Percentiles rank a stretch among this genome's conserved stretches.
These are phyloP conservation scores for Davidsoniella australis DNA, from an alignment of 2,329 filamentous ascomycete species.

Conservation along the genomic window DNA sequence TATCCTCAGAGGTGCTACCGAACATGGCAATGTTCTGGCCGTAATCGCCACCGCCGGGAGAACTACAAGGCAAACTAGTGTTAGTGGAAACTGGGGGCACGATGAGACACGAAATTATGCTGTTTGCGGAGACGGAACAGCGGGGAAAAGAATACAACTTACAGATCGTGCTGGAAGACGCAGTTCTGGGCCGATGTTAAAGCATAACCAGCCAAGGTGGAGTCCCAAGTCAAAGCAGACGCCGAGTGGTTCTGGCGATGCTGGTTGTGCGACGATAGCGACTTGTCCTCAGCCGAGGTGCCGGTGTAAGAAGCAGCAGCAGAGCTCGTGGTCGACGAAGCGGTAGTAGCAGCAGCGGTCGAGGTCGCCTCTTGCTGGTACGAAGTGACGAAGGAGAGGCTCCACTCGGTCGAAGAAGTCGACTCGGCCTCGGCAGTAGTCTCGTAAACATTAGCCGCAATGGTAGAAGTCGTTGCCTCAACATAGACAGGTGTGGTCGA, in stretches of 20 bases:
- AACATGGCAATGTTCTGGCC: constrained; percentile 83
- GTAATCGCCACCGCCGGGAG: constrained; percentile 45
- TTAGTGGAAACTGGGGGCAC: neutral
- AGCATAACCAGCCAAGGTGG: constrained; percentile 46
- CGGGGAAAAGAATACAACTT: constrained; percentile 23
- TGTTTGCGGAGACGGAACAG: neutral
- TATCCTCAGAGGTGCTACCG: constrained; percentile 25
- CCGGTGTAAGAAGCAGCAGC: constrained; percentile 12
- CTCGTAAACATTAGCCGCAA: neutral
- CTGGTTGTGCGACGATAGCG: constrained; percentile 62
- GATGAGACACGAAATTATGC: neutral
- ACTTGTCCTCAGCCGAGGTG: constrained; percentile 16
- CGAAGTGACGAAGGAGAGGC: neutral
- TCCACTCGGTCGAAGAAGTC: constrained; percentile 2
- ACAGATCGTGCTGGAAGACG: constrained; percentile 61
- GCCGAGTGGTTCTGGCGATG: constrained; percentile 73
- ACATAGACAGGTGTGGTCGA: constrained; percentile 3
- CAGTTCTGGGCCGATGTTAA: constrained; percentile 46
- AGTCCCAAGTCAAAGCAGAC: constrained; percentile 46
- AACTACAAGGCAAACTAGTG: constrained; percentile 20
- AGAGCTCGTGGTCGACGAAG: constrained; percentile 7
- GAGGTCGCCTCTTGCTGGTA: neutral
- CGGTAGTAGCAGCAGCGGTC: neutral
- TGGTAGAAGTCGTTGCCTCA: constrained; percentile 1
- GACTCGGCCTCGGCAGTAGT: neutral